Evolutionary conservation across 2,329 filamentous ascomycete genomes (phyloP).

Genomic region (Alternaria burnsii): DNA sequence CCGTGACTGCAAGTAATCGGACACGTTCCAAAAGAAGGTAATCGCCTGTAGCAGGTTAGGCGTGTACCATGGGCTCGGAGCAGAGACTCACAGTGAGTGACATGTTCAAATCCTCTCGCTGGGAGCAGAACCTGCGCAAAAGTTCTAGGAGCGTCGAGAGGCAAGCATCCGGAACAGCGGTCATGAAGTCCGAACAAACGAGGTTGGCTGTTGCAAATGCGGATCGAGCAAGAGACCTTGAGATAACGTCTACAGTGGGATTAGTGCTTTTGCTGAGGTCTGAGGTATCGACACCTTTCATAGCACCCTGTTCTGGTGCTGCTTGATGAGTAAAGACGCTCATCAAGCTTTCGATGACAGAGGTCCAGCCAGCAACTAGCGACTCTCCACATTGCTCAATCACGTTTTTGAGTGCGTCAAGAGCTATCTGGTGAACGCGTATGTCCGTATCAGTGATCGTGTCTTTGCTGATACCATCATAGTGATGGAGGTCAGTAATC

Average conservation of each 20-base stretch:
- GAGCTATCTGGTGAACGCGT: slow-evolving; percentile 80
- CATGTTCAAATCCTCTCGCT: slow-evolving; percentile 93
- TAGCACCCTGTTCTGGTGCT: background rate
- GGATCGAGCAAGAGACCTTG: slow-evolving; percentile 79
- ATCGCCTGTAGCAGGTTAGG: slow-evolving; percentile 68
- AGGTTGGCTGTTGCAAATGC: slow-evolving; percentile 91
- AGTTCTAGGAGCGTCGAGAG: slow-evolving; percentile 86
- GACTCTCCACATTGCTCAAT: slow-evolving; percentile 89
- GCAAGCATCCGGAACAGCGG: slow-evolving; percentile 71
- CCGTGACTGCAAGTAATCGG: slow-evolving; percentile 76
- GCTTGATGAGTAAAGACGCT: slow-evolving; percentile 69
- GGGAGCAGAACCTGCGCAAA: slow-evolving; percentile 86
- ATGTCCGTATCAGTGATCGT: slow-evolving; percentile 71
- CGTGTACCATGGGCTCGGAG: background rate
- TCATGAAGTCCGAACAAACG: slow-evolving; percentile 92
- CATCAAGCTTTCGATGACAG: slow-evolving; percentile 84
- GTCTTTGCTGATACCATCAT: slow-evolving; percentile 61
- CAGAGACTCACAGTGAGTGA: slow-evolving; percentile 75
- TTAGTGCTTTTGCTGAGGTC: background rate
- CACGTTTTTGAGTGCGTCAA: slow-evolving; percentile 82
- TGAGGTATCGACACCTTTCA: background rate
- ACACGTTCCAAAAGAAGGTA: slow-evolving; percentile 95
- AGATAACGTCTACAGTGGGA: slow-evolving; percentile 55
- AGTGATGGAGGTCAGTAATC: slow-evolving; percentile 64
- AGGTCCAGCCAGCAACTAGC: slow-evolving; percentile 82